These are phyloP conservation scores for Drechslerella dactyloides DNA, from an alignment of 2,329 filamentous ascomycete species.

Conservation along the genomic window DNA sequence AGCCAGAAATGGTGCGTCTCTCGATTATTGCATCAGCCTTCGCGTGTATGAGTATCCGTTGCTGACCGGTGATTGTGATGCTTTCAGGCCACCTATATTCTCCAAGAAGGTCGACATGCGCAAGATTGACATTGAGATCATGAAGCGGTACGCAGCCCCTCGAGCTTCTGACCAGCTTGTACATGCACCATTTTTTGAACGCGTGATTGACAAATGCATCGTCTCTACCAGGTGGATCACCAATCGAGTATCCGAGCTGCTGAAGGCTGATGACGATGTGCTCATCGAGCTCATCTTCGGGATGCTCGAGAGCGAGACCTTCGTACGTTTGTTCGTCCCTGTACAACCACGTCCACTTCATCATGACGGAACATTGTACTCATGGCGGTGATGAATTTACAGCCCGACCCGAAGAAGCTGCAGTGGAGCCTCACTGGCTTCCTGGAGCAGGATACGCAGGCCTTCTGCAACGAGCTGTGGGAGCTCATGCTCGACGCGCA, in stretches of 20 bases:
- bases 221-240: conserved; percentile 83
- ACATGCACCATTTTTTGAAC: not conserved
- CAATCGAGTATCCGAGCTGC: conserved; percentile 80
- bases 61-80: not conserved
- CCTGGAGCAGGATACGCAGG: conserved; percentile 85
- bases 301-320: conserved; percentile 73
- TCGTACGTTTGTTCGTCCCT: no score
- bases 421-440: conserved; percentile 96
- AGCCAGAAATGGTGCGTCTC: conserved; percentile 46
- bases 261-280: conserved; percentile 94
- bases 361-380: no score
- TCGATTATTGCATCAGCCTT: not conserved
- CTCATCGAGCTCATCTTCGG: conserved; percentile 83
- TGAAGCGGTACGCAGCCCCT: conserved; percentile 78
- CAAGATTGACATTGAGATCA: conserved; percentile 95
- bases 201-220: conserved; percentile 1
- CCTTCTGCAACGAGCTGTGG: conserved; percentile 95
- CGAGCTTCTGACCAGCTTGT: not conserved
- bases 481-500: conserved; percentile 89
- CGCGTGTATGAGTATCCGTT: not conserved
- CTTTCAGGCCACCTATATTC: conserved; percentile 75
- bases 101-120: conserved; percentile 94
- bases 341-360: not conserved
- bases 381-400: conserved; percentile 44
- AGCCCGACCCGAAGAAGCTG: conserved; percentile 95